These are phyloP conservation scores for Endothia cerciana DNA, from an alignment of 2,329 filamentous ascomycete species.

Conservation along the genomic window DNA sequence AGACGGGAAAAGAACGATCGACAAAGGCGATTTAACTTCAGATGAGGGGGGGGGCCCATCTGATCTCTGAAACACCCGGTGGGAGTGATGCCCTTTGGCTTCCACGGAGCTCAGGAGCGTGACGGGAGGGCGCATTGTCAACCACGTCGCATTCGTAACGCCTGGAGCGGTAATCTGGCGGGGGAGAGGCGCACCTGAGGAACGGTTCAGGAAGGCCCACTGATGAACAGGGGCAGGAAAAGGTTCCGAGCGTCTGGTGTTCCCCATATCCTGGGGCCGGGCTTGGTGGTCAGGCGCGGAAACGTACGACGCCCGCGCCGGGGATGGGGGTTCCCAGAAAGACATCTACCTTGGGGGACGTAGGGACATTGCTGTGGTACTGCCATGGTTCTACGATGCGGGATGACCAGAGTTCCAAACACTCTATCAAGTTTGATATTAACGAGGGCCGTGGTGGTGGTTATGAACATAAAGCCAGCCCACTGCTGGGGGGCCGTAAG, in stretches of 20 bases:
- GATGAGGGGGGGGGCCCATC: background rate
- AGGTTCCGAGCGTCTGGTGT: constrained; percentile 17
- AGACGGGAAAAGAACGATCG: background rate
- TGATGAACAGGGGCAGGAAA: constrained; percentile 23
- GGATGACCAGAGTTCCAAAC: background rate
- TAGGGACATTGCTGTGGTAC: too few relatives aligned
- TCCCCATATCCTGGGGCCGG: background rate
- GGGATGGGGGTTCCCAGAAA: too few relatives aligned
- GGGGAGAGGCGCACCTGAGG: constrained; percentile 3
- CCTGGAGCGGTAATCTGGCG: constrained; percentile 10
- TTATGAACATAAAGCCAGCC: background rate
- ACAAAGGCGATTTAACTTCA: background rate
- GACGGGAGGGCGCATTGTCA: background rate
- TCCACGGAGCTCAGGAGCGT: background rate
- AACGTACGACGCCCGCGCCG: background rate
- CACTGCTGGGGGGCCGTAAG: background rate
- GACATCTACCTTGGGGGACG: too few relatives aligned
- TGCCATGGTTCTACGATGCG: background rate
- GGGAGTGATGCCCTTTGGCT: background rate
- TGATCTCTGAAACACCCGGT: background rate
- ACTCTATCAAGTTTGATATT: background rate
- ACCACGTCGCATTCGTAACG: background rate
- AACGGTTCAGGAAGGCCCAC: background rate
- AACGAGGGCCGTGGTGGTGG: background rate
- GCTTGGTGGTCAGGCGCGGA: background rate